These are phyloP conservation scores for Globisporangium parvum DNA, from an alignment of 352 stramenopile species.

Conservation along the genomic window DNA sequence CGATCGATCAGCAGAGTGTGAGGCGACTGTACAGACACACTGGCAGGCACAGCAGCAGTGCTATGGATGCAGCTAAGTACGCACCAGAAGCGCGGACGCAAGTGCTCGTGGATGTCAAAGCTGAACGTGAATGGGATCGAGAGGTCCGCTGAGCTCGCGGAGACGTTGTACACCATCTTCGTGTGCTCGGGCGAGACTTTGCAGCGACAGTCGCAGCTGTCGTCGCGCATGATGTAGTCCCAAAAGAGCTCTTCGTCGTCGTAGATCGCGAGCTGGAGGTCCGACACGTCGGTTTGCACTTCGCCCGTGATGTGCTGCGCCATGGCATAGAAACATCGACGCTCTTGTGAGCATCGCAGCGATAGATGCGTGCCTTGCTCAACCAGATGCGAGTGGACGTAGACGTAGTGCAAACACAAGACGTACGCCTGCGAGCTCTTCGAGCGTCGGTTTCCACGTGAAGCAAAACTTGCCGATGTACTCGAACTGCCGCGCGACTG, in stretches of 20 bases:
- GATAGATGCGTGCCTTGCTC: background rate
- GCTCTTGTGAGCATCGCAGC: too few species aligned
- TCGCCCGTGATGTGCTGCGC: conserved; percentile 47
- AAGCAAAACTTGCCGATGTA: conserved; percentile 85
- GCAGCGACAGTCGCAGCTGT: conserved; percentile 57
- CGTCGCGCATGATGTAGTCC: conserved; percentile 66
- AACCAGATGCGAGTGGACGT: background rate
- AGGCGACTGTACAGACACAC: too few species aligned
- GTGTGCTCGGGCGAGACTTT: conserved; percentile 63
- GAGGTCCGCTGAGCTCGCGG: conserved; percentile 22
- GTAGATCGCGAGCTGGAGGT: conserved; percentile 70
- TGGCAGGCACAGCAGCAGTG: too few species aligned
- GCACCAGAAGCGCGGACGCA: conserved; percentile 61
- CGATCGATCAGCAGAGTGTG: too few species aligned
- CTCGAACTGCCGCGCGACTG: conserved; percentile 62
- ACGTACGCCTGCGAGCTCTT: conserved; percentile 42
- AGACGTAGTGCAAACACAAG: background rate
- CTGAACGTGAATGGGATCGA: conserved; percentile 51
- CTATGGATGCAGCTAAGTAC: background rate
- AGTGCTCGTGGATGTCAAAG: conserved; percentile 57
- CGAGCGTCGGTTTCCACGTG: conserved; percentile 47
- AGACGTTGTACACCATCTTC: conserved; percentile 69
- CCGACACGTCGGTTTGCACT: conserved; percentile 55
- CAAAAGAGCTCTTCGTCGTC: conserved; percentile 77
- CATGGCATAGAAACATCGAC: too few species aligned